Conservation (phyloP, 2,329 filamentous ascomycete genomes). For the Didymella pomorum region DNA sequence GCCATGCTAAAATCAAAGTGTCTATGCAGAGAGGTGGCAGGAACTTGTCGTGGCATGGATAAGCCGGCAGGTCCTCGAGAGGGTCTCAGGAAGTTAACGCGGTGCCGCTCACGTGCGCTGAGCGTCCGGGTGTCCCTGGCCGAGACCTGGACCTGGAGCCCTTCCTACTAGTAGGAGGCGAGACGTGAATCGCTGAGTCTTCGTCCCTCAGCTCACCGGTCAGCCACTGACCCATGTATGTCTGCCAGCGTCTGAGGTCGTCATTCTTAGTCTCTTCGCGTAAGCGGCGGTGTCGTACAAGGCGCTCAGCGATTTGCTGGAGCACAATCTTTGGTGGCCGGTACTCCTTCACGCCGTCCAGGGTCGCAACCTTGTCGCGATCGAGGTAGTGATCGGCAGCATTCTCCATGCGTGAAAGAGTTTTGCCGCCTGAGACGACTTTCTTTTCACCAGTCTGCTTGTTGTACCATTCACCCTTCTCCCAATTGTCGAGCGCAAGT, state of each 20-base stretch:
- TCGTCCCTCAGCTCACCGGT: conserved; percentile 45
- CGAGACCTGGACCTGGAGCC: conserved; percentile 11
- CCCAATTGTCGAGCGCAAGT: conserved; percentile 59
- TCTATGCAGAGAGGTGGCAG: not conserved
- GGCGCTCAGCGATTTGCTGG: conserved; percentile 57
- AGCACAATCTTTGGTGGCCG: conserved; percentile 56
- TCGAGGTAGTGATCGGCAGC: conserved; percentile 53
- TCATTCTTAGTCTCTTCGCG: conserved; percentile 51
- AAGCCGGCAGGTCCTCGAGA: not conserved
- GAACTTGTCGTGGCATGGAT: not conserved
- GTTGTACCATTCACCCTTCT: conserved; percentile 52
- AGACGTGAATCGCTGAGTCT: conserved; percentile 26
- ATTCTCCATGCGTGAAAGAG: conserved; percentile 55
- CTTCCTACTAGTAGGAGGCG: conserved; percentile 2
- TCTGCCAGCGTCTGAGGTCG: conserved; percentile 48
- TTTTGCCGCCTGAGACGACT: conserved; percentile 53
- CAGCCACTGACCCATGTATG: conserved; percentile 51
- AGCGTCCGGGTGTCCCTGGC: conserved; percentile 3
- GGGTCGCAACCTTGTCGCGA: conserved; percentile 44
- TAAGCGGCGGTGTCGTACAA: conserved; percentile 56
- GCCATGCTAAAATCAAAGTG: conserved; percentile 8
- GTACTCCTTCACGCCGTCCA: conserved; percentile 53
- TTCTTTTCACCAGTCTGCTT: conserved; percentile 39
- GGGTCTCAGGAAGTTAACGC: not conserved
- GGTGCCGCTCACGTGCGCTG: not conserved